Evolutionary conservation across 1,284 basidiomycete species (phyloP), one percentile per base, ranked within the genome.

Genomic region (Rhodotorula sp.): DNA sequence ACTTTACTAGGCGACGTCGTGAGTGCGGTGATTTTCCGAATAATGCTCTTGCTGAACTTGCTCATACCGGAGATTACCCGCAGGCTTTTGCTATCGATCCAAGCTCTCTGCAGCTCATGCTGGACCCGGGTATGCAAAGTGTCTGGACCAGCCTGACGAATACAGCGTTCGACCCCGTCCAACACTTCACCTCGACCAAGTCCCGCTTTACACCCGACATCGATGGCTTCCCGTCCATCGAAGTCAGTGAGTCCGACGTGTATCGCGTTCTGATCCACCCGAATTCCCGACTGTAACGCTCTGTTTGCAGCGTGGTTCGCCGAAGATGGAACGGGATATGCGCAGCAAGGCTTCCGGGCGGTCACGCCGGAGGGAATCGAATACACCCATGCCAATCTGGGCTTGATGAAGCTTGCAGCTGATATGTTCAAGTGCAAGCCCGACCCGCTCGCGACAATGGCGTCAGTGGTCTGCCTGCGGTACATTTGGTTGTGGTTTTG

Each of bases 311-410:
- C 61, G 2, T 70, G 61, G 60, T 5, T 70, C 56, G 47, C 38
- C 23, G 5, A 8, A 5, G 57, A 54, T 1, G 64, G 61, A 2
- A 56, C 26, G 0, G 69, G 69, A 49, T 70, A 66, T 52, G 69
- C 69, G 3, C 64, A 70, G 43, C 49, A 63, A 21, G 50, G 57
- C n/a, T 70, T 66, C 38, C 4, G 6, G 15, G 12, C n/a, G 2
- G 0, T 23, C 1, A 26, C 16, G 1, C 50, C 61, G 2, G 3
- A 28, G 2, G 61, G 55, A 21, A 21, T 52, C 28, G 5, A 6
- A 12, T 28, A 47, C 31, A 66, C 64, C 21, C 69, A 70, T 52
- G 69, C 66, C 34, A 8, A 6, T 4, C 69, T 66, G 45, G 69
- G 69, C 19, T 19, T 60, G 57, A 43, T n/a, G 23, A 31, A 43